Percentiles rank a stretch among this genome's conserved stretches.
Conservation (phyloP, 345 rosid genomes). For the Heritiera littoralis region DNA sequence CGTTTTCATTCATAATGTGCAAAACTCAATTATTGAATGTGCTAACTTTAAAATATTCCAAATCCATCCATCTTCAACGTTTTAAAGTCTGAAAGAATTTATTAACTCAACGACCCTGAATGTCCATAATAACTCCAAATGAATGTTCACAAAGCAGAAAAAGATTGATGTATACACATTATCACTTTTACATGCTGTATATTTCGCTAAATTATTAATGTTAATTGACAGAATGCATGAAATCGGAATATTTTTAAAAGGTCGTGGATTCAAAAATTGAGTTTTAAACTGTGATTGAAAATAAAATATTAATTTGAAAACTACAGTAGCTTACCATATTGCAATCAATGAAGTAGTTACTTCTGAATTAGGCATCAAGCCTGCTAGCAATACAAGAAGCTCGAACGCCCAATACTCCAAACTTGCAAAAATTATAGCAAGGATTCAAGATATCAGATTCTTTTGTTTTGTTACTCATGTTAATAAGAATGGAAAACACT, state of each 20-base stretch:
- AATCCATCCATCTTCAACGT: too few relatives aligned
- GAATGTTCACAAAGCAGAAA: too few relatives aligned
- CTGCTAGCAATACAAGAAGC: slow-evolving; percentile 75
- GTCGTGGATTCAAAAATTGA: neutral
- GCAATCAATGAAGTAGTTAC: slow-evolving; percentile 62
- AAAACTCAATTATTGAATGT: too few relatives aligned
- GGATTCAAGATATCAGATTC: neutral
- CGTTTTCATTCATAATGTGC: neutral
- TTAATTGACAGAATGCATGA: neutral
- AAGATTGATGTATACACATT: too few relatives aligned
- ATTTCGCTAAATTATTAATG: neutral
- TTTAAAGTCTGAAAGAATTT: too few relatives aligned
- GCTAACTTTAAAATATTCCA: too few relatives aligned
- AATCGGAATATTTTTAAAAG: neutral
- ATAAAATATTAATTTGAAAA: too few relatives aligned
- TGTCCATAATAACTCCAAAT: too few relatives aligned
- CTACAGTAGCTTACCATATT: slow-evolving; percentile 48
- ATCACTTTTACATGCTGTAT: neutral
- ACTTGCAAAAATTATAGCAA: slow-evolving; percentile 29
- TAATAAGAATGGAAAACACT: too few relatives aligned
- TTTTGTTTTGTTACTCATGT: too few relatives aligned
- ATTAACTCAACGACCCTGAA: too few relatives aligned
- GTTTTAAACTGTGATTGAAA: neutral
- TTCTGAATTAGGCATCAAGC: slow-evolving; percentile 65
- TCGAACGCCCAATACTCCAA: slow-evolving; percentile 89